Conservation (phyloP, 1,139 yeast species). For the Sugiyamaella neomexicana region DNA sequence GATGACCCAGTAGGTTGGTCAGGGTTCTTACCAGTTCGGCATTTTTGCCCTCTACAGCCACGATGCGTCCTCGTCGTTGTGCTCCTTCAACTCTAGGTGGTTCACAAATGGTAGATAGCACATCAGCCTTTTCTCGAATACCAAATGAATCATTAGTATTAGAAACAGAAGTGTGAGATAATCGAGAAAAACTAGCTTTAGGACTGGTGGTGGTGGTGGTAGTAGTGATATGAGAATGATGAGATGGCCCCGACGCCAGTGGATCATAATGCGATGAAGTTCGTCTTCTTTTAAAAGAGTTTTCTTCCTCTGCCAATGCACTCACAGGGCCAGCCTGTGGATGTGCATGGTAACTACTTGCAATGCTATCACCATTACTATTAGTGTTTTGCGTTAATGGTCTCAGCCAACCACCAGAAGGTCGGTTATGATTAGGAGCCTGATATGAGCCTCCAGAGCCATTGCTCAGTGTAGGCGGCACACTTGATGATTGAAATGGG, state of each 20-base stretch:
- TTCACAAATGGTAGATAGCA: conserved; percentile 32
- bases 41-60: conserved; percentile 35
- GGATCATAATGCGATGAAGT: conserved; percentile 38
- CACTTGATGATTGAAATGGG: conserved; percentile 15
- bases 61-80: conserved; percentile 23
- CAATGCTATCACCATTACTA: too few relatives aligned
- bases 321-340: conserved; percentile 19
- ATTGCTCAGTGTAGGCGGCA: conserved; percentile 5
- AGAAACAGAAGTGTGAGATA: neutral
- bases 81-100: conserved; percentile 20
- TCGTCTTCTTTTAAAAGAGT: conserved; percentile 30
- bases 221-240: conserved; percentile 28
- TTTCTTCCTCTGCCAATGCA: conserved; percentile 26
- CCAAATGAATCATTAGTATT: conserved; percentile 13
- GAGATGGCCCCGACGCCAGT: conserved; percentile 25
- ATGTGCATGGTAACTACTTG: neutral
- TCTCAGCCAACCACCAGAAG: neutral
- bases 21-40: conserved; percentile 26
- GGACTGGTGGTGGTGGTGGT: conserved; percentile 21
- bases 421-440: conserved; percentile 1
- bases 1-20: conserved; percentile 22
- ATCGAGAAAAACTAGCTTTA: conserved; percentile 2
- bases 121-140: conserved; percentile 34
- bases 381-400: neutral
- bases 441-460: conserved; percentile 2